Evolutionary conservation across 2,329 filamentous ascomycete genomes (phyloP), one percentile per base, ranked within the genome.

Genomic region (Penicillium glabrum): DNA sequence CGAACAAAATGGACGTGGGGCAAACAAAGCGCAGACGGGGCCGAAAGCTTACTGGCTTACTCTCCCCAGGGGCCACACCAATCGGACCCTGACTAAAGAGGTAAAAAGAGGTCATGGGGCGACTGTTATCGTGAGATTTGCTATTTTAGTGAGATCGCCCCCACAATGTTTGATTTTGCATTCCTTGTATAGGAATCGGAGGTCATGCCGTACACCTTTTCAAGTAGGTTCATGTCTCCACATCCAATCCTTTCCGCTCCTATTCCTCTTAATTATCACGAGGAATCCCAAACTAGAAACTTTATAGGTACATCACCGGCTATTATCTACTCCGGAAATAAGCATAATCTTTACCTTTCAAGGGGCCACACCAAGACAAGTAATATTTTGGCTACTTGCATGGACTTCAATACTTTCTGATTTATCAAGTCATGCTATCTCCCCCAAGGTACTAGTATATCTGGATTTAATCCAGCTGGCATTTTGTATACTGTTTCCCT

Each of bases 31-130:
- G n/a, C 16, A 19, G 16, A 39, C 39, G 39, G 53, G 53, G 53
- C 47, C 47, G 53, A 21, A 51, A 55, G 47, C 46, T 51, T 55
- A 53, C 51, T 53, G 51, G 51, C 43, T 31, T 41, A 14, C 19
- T 41, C 5, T 41, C 16, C 19, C 19, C 39, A 41, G 39, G 39
- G 35, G 35, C 35, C 35, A n/a, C 11, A 13, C 43, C n/a, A 27
- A 23, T 47, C 31, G 43, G 51, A 53, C 31, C 19, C 27, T 24
- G 33, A 29, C 35, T 3, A 41, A 41, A 41, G 3, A 41, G 21
- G 39, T 23, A 23, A 41, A 13, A 41, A 41, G 6, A 41, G 35
- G 39, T 41, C 39, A 41, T 41, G 39, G 39, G 37, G 11, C 10
- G 8, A 11, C 11, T 23, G 10, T 41, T 41, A 13, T 41, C 39